Evolutionary conservation across 495 filamentous ascomycete genomes (phyloP), one percentile per base, ranked within the genome.

Genomic region (Darksidea phi): DNA sequence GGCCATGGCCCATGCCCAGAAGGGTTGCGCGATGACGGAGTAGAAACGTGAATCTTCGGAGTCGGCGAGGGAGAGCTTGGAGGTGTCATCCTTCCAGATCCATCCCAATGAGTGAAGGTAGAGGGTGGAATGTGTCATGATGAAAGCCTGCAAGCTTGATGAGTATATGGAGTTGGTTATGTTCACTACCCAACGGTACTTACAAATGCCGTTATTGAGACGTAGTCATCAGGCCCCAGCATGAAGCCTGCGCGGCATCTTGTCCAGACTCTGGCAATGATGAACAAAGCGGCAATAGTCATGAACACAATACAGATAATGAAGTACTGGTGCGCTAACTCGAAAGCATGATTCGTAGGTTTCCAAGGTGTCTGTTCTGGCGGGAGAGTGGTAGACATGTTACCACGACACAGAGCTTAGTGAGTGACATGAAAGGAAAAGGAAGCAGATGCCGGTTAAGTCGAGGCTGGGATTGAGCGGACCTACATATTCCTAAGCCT

Each of bases 21-120:
- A 13, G 2, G 58, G 58, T 28, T 61, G 36, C 8, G 65, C 52
- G 41, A 69, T 67, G 48, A 64, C 56, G 43, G 70, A 60, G 13
- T 56, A 63, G 53, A 64, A 59, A 6, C 38, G 21, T 28, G 57
- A 70, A 23, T 50, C 43, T 13, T 49, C 18, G 2, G 20, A 26
- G 38, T 63, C 52, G n/a, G 32, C 43, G 17, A 61, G 50, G 5
- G 58, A 54, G 37, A 61, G 21, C 24, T 6, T 28, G 4, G 49
- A 15, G 15, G 42, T 13, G 17, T 54, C 41, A 11, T 32, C 12
- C n/a, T 48, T 43, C 25, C 54, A 61, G 12, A 42, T 38, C 8
- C 37, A 48, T 6, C 38, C 38, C 17, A 61, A 15, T 1, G 58
- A 37, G 24, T 28, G 23, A 7, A 61, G 34, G 41, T 53, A 48